Evolutionary conservation across 805 yeast genomes (phyloP), one percentile per base, ranked within the genome.

Genomic region (Metahyphopichia silvanorum): DNA sequence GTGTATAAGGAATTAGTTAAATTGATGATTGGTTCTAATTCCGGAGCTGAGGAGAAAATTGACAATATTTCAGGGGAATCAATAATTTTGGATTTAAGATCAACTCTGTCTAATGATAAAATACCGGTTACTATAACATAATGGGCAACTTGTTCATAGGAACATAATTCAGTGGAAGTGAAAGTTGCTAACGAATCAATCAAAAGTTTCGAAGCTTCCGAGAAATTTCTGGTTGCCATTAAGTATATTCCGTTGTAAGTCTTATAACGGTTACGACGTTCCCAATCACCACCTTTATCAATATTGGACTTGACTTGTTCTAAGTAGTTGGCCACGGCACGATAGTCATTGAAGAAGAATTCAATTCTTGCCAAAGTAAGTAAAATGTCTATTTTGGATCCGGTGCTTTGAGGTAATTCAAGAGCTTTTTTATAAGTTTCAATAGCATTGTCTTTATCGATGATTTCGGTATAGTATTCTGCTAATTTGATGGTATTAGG

Each of bases 211-310:
- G 97, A 78, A 2, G 98, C 96, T 46, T 86, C 94, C 25, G 67
- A 69, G 51, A 93, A 93, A 48, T 86, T 79, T 52, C 98, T 79
- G 18, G 89, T 80, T 6, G 96, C 82, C 74, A 93, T 65, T 22
- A 76, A 66, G 55, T 86, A 86, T 30, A 93, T 71, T 15, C 98
- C 98, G 37, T 76, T 63, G 61, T 93, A 93, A 5, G 97, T 86
- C 67, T 93, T 93, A 70, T 77, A 87, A 46, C 96, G 70, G 65
- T 93, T 93, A 52, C 96, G 80, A 61, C 98, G 85, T 64, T 93
- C 98, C 98, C 98, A 93, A 59, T 93, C 98, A 41, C 98, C 98
- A 35, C 98, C 98, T 51, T 87, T 85, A 50, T 91, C 98, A 50
- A 93, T 87, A 55, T 86, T 72, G 16, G 66, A 52, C 51, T 83